These are phyloP conservation scores for Pisolithus sp. DNA, from an alignment of 768 basidiomycete genomes.

Conservation along the genomic window DNA sequence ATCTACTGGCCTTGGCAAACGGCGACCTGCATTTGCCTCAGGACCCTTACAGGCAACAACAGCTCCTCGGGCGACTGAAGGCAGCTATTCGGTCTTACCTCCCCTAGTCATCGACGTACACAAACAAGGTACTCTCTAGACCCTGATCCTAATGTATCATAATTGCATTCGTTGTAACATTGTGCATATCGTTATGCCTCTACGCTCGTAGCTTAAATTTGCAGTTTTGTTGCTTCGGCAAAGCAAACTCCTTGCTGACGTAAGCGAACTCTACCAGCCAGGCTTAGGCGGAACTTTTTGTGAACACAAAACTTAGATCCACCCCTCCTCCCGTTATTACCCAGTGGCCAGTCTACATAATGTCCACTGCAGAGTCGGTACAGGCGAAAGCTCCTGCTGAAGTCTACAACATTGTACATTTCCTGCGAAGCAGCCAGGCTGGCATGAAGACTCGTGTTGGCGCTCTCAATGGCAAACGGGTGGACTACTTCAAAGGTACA, in stretches of 20 bases:
- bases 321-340: not conserved
- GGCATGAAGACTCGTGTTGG: conserved; percentile 88
- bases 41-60: conserved; percentile 45
- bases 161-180: not conserved
- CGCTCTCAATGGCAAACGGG: conserved; percentile 86
- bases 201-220: too few species aligned
- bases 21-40: conserved; percentile 48
- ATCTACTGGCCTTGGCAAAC: conserved; percentile 57
- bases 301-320: not conserved
- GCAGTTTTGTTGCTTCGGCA: too few species aligned
- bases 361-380: conserved; percentile 51
- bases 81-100: conserved; percentile 21
- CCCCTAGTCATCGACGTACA: not conserved
- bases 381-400: conserved; percentile 77
- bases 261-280: too few species aligned
- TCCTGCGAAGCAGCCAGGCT: conserved; percentile 76
- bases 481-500: conserved; percentile 98
- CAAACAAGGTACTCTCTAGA: not conserved
- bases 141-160: not conserved
- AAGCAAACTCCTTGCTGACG: too few species aligned
- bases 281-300: too few species aligned
- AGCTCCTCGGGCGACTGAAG: conserved; percentile 52
- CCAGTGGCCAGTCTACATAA: conserved; percentile 6
- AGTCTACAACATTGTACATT: conserved; percentile 76
- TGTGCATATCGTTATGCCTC: too few species aligned